These are phyloP conservation scores for Sherardia arvensis DNA, from an alignment of 257 asterid species.

Conservation along the genomic window DNA sequence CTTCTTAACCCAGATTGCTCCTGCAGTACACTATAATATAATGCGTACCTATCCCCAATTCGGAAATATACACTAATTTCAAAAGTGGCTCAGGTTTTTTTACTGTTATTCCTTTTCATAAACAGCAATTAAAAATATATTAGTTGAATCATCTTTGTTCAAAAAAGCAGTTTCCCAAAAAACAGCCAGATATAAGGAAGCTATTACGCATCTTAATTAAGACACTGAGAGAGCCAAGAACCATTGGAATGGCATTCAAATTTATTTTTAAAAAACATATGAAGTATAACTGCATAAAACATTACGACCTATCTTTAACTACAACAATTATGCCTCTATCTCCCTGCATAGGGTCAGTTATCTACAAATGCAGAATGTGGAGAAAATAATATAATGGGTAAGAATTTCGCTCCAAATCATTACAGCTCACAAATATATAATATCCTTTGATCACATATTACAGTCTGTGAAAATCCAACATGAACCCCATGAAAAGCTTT, in stretches of 20 bases:
- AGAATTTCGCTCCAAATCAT: background rate
- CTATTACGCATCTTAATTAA: background rate
- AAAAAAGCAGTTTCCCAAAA: background rate
- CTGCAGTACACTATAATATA: background rate
- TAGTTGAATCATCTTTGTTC: background rate
- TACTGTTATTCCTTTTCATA: background rate
- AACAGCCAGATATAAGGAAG: background rate
- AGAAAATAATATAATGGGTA: background rate
- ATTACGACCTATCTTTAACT: background rate
- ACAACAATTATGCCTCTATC: background rate
- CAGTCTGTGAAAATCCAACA: background rate
- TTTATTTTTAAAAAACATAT: background rate
- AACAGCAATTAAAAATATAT: background rate
- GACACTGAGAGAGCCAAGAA: background rate
- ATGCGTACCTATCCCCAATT: background rate
- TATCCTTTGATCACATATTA: background rate
- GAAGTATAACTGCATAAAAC: background rate
- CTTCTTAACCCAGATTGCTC: background rate
- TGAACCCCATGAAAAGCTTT: background rate
- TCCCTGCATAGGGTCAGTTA: no score
- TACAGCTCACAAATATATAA: background rate
- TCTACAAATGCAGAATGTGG: no score
- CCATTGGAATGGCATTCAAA: background rate
- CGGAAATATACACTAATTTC: background rate
- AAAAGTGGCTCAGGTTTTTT: background rate